These are phyloP conservation scores for Cladophialophora exuberans DNA, from an alignment of 2,329 filamentous ascomycete species.

Conservation along the genomic window DNA sequence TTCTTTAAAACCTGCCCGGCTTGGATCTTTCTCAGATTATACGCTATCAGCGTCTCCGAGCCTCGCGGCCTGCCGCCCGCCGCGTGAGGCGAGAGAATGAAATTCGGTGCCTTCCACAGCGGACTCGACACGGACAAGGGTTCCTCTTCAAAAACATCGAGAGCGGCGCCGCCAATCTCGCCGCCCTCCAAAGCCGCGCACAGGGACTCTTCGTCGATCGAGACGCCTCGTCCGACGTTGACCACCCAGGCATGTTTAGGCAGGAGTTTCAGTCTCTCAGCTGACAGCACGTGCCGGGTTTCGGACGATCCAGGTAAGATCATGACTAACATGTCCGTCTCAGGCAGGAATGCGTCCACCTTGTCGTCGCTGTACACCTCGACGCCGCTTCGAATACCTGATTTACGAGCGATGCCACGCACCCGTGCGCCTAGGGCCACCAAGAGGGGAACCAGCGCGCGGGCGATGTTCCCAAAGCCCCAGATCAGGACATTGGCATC, in stretches of 20 bases:
- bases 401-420: slow-evolving; percentile 59
- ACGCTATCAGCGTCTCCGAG: slow-evolving; percentile 61
- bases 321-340: slow-evolving; percentile 69
- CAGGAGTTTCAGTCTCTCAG: slow-evolving; percentile 59
- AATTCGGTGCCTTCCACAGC: slow-evolving; percentile 42
- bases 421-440: slow-evolving; percentile 61
- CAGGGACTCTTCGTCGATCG: slow-evolving; percentile 26
- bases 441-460: slow-evolving; percentile 60
- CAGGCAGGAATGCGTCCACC: slow-evolving; percentile 56
- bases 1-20: too few species aligned
- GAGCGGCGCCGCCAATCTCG: slow-evolving; percentile 64
- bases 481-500: slow-evolving; percentile 63
- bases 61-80: slow-evolving; percentile 57
- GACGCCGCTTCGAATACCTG: slow-evolving; percentile 61
- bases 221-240: slow-evolving; percentile 26
- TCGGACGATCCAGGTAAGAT: slow-evolving; percentile 62
- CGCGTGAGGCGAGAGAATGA: slow-evolving; percentile 26
- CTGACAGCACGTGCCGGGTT: slow-evolving; percentile 44
- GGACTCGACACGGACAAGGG: slow-evolving; percentile 65
- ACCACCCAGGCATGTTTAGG: slow-evolving; percentile 51
- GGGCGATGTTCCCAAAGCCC: slow-evolving; percentile 69
- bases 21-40: too few species aligned
- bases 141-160: slow-evolving; percentile 74
- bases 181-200: slow-evolving; percentile 44
- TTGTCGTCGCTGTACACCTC: slow-evolving; percentile 60